Evolutionary conservation across 352 stramenopile species (phyloP).

Genomic region (Pythium apleroticum): DNA sequence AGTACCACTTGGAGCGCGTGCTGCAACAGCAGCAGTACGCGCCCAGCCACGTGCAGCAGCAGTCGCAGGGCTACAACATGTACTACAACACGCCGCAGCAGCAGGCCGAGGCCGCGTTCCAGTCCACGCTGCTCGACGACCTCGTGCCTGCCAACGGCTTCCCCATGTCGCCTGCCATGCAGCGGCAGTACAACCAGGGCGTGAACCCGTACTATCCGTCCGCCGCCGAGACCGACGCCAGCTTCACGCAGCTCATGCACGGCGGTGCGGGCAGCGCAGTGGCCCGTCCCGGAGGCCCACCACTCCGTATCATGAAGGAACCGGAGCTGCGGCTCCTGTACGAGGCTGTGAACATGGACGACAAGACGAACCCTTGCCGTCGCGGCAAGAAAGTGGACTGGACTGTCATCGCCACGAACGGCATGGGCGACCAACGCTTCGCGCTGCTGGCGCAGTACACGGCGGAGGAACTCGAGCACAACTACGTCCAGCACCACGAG

Average conservation of each 20-base stretch:
- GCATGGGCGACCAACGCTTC: slow-evolving; percentile 69
- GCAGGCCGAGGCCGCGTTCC: slow-evolving; percentile 17
- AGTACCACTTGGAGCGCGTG: slow-evolving; percentile 27
- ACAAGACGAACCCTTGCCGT: slow-evolving; percentile 69
- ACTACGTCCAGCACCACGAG: slow-evolving; percentile 68
- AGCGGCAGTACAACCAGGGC: slow-evolving; percentile 18
- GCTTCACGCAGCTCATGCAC: slow-evolving; percentile 29
- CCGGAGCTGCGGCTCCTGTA: slow-evolving; percentile 64
- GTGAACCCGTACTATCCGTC: slow-evolving; percentile 13
- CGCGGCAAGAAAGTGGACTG: slow-evolving; percentile 77
- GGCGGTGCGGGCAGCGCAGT: background rate
- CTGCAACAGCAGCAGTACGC: slow-evolving; percentile 16
- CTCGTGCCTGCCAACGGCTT: slow-evolving; percentile 21
- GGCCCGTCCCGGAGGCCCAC: slow-evolving; percentile 17
- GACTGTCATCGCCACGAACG: slow-evolving; percentile 63
- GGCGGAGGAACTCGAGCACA: slow-evolving; percentile 64
- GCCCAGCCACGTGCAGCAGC: background rate
- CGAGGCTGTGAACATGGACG: slow-evolving; percentile 64
- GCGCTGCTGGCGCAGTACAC: slow-evolving; percentile 57
- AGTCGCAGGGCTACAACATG: slow-evolving; percentile 11
- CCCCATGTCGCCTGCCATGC: slow-evolving; percentile 14
- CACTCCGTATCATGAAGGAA: slow-evolving; percentile 45
- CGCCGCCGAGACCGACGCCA: slow-evolving; percentile 3
- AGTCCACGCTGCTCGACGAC: slow-evolving; percentile 26
- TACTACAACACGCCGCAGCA: slow-evolving; percentile 16